Evolutionary conservation across 1,284 basidiomycete genomes (phyloP).

Genomic region (Ganoderma resinaceum): DNA sequence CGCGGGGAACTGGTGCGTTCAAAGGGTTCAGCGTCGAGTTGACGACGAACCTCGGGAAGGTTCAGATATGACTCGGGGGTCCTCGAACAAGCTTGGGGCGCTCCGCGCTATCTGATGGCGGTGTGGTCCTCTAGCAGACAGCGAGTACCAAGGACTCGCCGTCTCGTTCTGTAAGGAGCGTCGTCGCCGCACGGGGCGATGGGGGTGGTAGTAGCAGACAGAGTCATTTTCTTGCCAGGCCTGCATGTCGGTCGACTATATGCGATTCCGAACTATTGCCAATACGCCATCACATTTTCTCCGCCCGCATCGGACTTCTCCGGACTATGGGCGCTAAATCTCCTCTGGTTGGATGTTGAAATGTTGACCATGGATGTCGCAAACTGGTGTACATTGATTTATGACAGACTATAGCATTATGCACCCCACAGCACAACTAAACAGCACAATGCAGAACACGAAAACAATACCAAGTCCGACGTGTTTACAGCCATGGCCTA

Average conservation of each 20-base stretch:
- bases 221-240: conserved; percentile 10
- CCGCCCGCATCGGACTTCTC: background rate
- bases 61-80: background rate
- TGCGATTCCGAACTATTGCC: background rate
- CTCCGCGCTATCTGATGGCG: conserved; percentile 5
- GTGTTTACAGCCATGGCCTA: too few species aligned
- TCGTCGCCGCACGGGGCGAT: conserved; percentile 2
- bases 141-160: background rate
- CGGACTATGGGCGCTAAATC: background rate
- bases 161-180: background rate
- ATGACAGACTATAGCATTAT: too few species aligned
- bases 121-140: background rate
- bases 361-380: too few species aligned
- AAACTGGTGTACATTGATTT: too few species aligned
- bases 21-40: background rate
- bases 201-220: conserved; percentile 3
- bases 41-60: background rate
- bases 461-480: background rate
- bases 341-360: too few species aligned
- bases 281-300: background rate
- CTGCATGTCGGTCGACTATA: background rate
- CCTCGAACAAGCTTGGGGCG: background rate
- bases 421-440: too few species aligned
- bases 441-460: background rate
- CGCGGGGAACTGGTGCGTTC: background rate